Percentiles rank a stretch among this genome's conserved stretches.
Conservation (phyloP, 495 filamentous ascomycete genomes). For the Talaromyces ruber region DNA sequence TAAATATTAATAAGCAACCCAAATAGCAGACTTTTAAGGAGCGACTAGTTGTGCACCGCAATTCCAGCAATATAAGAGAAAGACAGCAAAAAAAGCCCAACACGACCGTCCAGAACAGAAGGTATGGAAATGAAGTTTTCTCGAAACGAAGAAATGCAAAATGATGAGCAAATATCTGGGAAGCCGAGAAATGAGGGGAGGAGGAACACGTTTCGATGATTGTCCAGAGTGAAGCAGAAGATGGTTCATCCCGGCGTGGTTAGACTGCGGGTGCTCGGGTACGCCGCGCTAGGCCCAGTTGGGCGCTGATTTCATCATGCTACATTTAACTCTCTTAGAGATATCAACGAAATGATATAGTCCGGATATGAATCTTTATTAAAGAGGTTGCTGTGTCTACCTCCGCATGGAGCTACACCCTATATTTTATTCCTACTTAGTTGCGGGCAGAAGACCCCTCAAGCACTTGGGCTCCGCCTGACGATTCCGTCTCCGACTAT, state of each 20-base stretch:
- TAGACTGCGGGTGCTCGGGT: slow-evolving; percentile 6
- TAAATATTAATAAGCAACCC: slow-evolving; percentile 5
- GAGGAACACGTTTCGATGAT: background rate
- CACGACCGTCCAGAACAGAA: background rate
- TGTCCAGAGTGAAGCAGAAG: slow-evolving; percentile 1
- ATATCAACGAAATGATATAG: no score
- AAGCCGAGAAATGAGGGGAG: background rate
- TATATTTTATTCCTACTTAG: background rate
- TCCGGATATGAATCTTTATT: background rate
- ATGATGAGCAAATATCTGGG: background rate
- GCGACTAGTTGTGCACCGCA: background rate
- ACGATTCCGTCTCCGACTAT: background rate
- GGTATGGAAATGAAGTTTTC: background rate
- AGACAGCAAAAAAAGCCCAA: background rate
- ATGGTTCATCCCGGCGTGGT: background rate
- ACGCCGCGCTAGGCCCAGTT: slow-evolving; percentile 7
- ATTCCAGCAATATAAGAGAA: slow-evolving; percentile 1
- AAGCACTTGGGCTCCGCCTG: background rate
- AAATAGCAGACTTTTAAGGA: slow-evolving; percentile 16
- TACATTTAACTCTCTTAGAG: background rate
- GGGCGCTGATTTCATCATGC: background rate
- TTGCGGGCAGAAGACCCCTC: background rate
- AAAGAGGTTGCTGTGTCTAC: background rate
- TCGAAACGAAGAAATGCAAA: background rate
- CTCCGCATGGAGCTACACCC: background rate